Base-by-base conservation (phyloP, 352 stramenopile species). In the Phytophthora ohioensis region DNA sequence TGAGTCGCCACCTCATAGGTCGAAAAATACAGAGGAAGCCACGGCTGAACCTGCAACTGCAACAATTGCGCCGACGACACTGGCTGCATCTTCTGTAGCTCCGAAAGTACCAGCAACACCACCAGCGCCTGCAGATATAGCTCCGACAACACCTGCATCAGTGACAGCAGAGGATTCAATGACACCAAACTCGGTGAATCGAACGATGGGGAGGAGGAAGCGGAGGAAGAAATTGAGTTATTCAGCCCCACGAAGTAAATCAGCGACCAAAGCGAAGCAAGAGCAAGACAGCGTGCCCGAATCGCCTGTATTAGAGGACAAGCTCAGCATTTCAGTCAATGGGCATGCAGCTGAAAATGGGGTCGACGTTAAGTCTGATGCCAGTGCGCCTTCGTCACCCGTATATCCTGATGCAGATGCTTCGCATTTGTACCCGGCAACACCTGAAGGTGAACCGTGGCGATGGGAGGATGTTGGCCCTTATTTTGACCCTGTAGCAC, bases 391-490 rank as follows among this genome's bases (percentile, higher is more conserved):
- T 5, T 59, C 76, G 35, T 88, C 80, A 10, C 78, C 80, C 5
- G 71, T 86, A 30, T 85, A 84, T 55, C 73, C 70, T 63, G 57
- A 71, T 51, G 64, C 67, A 35, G 78, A 81, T 17, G 69, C 81
- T 41, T 82, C 77, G 12, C 63, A 75, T 54, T 53, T 87, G 17
- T 84, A 87, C 46, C 71, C 84, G 32, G 71, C 75, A 2, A 80
- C 69, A 13, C 17, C 67, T 2, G 63, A 84, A 31, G 76, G 76
- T 30, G 61, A 64, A 12, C 62, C 76, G 38, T 95, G 85, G 87
- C 64, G 83, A 41, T 95, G 87, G 87, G 72, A 80, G n/a, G 73
- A 83, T 63, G 80, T 79, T 67, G 67, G 86, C 13, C 51, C 75
- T 4, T 93, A 88, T 61, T 95, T 89, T 56, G 78, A 81, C 2